Base-by-base conservation (phyloP, 257 asterid genomes). In the Ballota nigra region DNA sequence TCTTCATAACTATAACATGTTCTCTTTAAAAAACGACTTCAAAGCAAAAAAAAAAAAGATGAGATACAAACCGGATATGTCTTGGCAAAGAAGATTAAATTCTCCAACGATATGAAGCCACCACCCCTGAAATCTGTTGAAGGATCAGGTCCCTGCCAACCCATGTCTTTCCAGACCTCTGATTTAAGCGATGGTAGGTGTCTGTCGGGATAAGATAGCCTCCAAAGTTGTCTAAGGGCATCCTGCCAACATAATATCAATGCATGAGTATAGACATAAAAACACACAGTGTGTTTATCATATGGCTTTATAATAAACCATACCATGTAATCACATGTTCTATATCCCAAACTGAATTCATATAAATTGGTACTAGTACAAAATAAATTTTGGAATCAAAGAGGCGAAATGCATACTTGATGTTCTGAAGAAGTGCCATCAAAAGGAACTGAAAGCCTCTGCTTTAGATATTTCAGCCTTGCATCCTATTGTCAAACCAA, bases 41-140 rank as follows among this genome's bases (percentile, higher is more conserved):
- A 69, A 66, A 66, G 66, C 51, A 59, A 26, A 69, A 5, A 59
- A 26, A 69, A 5, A 24, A 63, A 29, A 63, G 15, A 62, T 60
- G 66, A 74, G 72, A 71, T 68, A 85, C 96, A 22, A 75, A 94
- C 99, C 95, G 97, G 97, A 75, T 85, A 88, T 29, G 78, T 80
- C 86, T 83, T 89, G 83, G 97, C 97, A 82, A 91, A 94, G 82
- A 80, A 94, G 78, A 91, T 88, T 6, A 94, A 82, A 78, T 94
- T 94, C 87, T 94, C 97, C 92, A 94, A 75, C 24, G 99, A 94
- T 81, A 94, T 85, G 79, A 81, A 91, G 82, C 99, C 97, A 78
- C 99, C 99, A 18, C 99, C 99, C 95, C 99, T 94, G 92, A 94
- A 94, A 82, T 94, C 99, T 68, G 97, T 91, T 55, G 98, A 89